A percentile compares a stretch with the other conserved stretches of the same genome.
These are phyloP conservation scores for Saccharomycopsis amapae DNA, from an alignment of 805 yeast genomes.

Conservation along the genomic window DNA sequence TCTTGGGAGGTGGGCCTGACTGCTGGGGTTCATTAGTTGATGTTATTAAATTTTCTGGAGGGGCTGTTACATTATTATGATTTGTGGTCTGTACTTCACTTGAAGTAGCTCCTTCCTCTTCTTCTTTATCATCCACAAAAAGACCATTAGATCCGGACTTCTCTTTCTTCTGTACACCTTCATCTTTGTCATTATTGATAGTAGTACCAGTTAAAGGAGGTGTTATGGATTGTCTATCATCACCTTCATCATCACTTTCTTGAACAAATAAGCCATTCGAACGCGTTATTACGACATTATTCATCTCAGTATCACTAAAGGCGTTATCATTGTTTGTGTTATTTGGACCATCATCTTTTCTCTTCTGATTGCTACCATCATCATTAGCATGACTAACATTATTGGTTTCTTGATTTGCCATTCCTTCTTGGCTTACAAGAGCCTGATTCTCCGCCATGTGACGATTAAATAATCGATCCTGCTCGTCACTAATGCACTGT, in stretches of 20 bases:
- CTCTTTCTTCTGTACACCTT: no score
- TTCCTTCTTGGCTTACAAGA: no score
- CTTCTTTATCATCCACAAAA: not conserved
- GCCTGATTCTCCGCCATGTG: slow-evolving; percentile 5
- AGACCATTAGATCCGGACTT: no score
- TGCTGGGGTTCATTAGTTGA: no score
- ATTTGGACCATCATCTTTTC: no score
- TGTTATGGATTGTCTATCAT: not conserved
- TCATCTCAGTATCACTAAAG: slow-evolving; percentile 5
- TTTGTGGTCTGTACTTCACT: not conserved
- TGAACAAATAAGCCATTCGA: slow-evolving; percentile 22
- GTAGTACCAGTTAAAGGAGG: no score
- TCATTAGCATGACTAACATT: slow-evolving; percentile 17
- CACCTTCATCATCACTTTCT: slow-evolving; percentile 20
- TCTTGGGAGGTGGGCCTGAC: not conserved
- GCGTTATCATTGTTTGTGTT: no score
- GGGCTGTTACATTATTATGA: no score
- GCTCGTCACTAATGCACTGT: slow-evolving; percentile 34
- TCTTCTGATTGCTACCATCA: no score
- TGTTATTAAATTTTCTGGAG: no score
- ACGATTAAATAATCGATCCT: slow-evolving; percentile 9
- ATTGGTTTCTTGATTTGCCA: slow-evolving; percentile 12
- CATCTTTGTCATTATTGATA: no score
- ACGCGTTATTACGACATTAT: slow-evolving; percentile 1
- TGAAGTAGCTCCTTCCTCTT: not conserved